A percentile compares a stretch with the other conserved stretches of the same genome.
Evolutionary conservation across 331 rosid species (phyloP).

Genomic region (Arachis monticola): DNA sequence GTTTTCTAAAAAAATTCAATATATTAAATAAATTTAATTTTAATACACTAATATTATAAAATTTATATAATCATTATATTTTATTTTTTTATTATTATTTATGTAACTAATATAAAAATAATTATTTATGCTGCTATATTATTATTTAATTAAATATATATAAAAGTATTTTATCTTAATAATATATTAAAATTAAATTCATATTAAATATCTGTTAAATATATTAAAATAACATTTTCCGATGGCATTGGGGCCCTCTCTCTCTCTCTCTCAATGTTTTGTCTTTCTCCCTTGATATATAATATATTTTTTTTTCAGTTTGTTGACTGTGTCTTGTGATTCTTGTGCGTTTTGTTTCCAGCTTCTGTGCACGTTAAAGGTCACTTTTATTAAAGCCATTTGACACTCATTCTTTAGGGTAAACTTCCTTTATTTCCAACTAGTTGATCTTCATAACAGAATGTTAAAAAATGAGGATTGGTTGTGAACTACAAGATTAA

Average conservation of each 20-base stretch:
- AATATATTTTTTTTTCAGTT: background rate
- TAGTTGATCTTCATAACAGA: conserved; percentile 4
- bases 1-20: no score
- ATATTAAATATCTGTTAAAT: no score
- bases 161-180: no score
- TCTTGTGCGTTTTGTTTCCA: conserved; percentile 24
- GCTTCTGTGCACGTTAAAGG: background rate
- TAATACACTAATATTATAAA: no score
- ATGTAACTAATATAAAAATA: no score
- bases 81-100: no score
- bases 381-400: conserved; percentile 1
- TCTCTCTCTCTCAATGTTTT: background rate
- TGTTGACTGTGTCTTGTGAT: background rate
- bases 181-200: no score
- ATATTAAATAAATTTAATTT: no score
- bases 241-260: background rate
- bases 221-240: no score
- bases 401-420: background rate
- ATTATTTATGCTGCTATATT: no score
- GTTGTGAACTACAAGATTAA: background rate
- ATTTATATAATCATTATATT: no score
- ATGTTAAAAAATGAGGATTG: background rate
- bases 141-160: no score
- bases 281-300: background rate
- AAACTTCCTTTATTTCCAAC: background rate